Evolutionary conservation across 2,329 filamentous ascomycete genomes (phyloP), one percentile per base, ranked within the genome.

Genomic region (Penicillium sp.): DNA sequence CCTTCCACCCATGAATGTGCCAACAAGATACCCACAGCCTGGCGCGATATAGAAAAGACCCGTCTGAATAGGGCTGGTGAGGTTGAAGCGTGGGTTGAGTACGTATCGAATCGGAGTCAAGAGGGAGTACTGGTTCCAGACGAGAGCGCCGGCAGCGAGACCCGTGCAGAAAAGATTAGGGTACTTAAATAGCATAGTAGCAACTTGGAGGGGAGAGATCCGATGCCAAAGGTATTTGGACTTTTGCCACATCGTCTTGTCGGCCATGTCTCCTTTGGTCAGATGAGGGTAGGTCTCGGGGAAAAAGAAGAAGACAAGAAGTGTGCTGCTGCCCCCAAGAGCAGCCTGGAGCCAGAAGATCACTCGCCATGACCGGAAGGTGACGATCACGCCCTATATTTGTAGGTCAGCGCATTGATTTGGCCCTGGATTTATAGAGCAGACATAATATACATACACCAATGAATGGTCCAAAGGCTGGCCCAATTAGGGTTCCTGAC

Each of bases 271-370:
- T 8, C 81, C 75, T 19, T 83, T 82, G 55, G 83, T 82, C 66
- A 81, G 84, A 57, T 83, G 80, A 55, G 88, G 86, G 48, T 89
- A 87, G 0, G 88, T 92, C 69, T 92, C 88, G 0, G 87, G 87
- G 11, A 91, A 80, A 12, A 90, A 75, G 62, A 89, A 84, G 61
- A 84, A 81, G 31, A 88, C 80, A 0, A 86, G 80, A 0, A 86
- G 19, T 0, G 81, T 77, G 0, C 83, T 86, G 0, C 82, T 67
- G 2, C 82, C 87, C 0, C 85, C 86, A 6, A 91, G 78, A 0
- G 82, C 88, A 0, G 86, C 84, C 67, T 91, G 88, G 0, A 92
- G 77, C 85, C 88, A 91, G 75, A 91, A 91, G 50, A 91, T 90
- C 40, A 83, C 82, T 17, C 88, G 80, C 89, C 89, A 93, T 2